Percentiles rank a stretch among this genome's conserved stretches.
phyloP scores from a whole-genome alignment of 1,284 basidiomycete genomes.

The Meripilus lineatus region DNA sequence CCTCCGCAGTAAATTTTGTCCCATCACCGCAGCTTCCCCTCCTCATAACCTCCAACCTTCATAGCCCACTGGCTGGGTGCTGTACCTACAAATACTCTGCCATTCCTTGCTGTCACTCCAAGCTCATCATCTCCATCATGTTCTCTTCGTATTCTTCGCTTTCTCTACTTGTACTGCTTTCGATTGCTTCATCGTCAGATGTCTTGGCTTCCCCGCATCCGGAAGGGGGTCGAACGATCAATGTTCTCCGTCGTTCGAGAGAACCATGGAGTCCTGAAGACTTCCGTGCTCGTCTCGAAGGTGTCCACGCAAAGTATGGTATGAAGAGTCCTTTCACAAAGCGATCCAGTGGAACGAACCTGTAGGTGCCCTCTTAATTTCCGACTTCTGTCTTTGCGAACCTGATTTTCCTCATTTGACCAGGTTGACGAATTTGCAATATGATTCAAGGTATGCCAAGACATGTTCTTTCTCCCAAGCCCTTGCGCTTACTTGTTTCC shows the following conservation, averaged over 20 bases:
- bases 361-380: constrained; percentile 16
- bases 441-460: constrained; percentile 22
- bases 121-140: too few species aligned
- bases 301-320: constrained; percentile 25
- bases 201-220: constrained; percentile 21
- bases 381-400: neutral
- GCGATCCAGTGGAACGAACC: constrained; percentile 25
- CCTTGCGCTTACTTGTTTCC: neutral
- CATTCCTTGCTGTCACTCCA: too few species aligned
- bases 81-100: too few species aligned
- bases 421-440: constrained; percentile 26
- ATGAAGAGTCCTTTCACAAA: constrained; percentile 16
- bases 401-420: neutral
- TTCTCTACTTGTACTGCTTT: constrained; percentile 1
- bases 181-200: constrained; percentile 15
- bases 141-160: too few species aligned
- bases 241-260: constrained; percentile 16
- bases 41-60: too few species aligned
- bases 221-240: constrained; percentile 10
- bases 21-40: too few species aligned
- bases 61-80: too few species aligned
- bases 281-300: constrained; percentile 16
- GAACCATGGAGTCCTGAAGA: constrained; percentile 14
- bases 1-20: too few species aligned
- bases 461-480: too few species aligned